These are phyloP conservation scores for Capsicum chinense DNA, from an alignment of 257 asterid genomes.

Conservation along the genomic window DNA sequence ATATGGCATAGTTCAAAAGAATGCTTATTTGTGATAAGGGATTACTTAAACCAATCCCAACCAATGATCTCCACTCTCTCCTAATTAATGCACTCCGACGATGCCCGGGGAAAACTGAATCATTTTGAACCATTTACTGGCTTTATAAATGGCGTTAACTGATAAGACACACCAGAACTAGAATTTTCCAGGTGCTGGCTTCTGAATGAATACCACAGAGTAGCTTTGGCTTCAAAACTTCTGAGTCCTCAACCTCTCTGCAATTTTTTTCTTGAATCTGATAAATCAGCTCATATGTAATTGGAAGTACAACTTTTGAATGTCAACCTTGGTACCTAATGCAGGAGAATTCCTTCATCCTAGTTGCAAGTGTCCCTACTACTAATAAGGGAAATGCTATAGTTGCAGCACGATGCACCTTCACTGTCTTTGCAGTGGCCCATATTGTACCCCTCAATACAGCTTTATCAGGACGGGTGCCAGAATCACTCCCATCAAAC, in stretches of 20 bases:
- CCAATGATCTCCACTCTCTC: background rate
- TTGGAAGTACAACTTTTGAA: background rate
- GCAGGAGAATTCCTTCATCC: conserved; percentile 29
- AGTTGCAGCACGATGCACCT: conserved; percentile 97
- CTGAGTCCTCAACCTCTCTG: background rate
- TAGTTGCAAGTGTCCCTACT: conserved; percentile 80
- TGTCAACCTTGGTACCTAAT: background rate
- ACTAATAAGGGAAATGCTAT: conserved; percentile 86
- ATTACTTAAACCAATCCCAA: background rate
- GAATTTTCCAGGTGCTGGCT: background rate
- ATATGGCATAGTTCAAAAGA: background rate
- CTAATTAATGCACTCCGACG: background rate
- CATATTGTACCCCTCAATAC: conserved; percentile 97
- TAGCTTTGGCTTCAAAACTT: background rate
- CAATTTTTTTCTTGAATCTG: conserved; percentile 26
- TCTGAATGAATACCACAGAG: background rate
- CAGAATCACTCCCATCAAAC: conserved; percentile 97
- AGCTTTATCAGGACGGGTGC: conserved; percentile 96
- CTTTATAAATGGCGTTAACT: background rate
- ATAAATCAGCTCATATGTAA: background rate
- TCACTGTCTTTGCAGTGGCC: conserved; percentile 81
- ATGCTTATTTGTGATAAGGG: background rate
- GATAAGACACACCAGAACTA: background rate
- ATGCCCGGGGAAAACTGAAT: background rate
- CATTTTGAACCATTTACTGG: background rate